Conservation (phyloP, 2,329 filamentous ascomycete genomes). For the Passalora sequoiae region DNA sequence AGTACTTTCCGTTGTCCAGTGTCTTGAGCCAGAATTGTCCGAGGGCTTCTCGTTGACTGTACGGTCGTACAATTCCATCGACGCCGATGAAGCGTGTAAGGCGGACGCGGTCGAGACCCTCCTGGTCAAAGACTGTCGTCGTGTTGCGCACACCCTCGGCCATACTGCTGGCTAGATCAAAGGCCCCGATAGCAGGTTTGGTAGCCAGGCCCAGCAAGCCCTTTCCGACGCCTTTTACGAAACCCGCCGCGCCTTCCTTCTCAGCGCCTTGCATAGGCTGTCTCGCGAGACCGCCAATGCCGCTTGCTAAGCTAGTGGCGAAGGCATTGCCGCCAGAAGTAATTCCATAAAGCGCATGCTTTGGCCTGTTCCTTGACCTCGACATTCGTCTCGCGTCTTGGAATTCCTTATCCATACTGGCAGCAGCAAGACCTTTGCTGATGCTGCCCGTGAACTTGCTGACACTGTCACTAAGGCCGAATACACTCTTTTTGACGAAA, state of each 20-base stretch:
- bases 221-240: slow-evolving; percentile 97
- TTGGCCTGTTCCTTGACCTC: slow-evolving; percentile 84
- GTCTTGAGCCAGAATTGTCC: slow-evolving; percentile 99
- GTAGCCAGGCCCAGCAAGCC: slow-evolving; percentile 90
- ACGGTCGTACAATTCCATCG: slow-evolving; percentile 90
- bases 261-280: slow-evolving; percentile 95
- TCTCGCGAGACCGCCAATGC: slow-evolving; percentile 84
- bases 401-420: slow-evolving; percentile 96
- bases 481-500: slow-evolving; percentile 98
- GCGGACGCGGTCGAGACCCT: slow-evolving; percentile 91
- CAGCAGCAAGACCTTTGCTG: slow-evolving; percentile 90
- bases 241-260: slow-evolving; percentile 86
- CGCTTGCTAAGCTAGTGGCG: slow-evolving; percentile 84
- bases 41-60: slow-evolving; percentile 88
- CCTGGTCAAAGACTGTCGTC: slow-evolving; percentile 93
- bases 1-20: slow-evolving; percentile 93
- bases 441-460: slow-evolving; percentile 97
- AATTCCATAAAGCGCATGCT: slow-evolving; percentile 94
- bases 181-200: slow-evolving; percentile 92
- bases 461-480: slow-evolving; percentile 94
- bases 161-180: slow-evolving; percentile 94
- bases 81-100: slow-evolving; percentile 84
- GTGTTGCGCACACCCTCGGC: slow-evolving; percentile 98
- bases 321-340: slow-evolving; percentile 94
- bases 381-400: slow-evolving; percentile 94